phyloP scores from a whole-genome alignment of 257 asterid species.

The Linaria vulgaris region DNA sequence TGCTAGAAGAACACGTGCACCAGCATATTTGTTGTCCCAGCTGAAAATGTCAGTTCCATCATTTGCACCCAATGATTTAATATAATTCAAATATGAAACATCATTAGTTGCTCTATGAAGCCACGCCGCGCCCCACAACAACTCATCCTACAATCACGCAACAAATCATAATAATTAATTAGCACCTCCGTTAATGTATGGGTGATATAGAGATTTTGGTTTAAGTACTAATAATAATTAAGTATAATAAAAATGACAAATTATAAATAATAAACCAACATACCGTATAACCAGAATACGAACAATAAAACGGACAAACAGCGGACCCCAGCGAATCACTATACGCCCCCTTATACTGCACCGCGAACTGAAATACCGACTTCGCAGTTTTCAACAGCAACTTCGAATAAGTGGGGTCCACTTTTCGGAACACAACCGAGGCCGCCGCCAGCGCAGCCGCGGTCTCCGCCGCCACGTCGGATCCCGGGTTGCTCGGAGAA shows the following conservation, averaged over 20 bases:
- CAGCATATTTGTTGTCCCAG: conserved; percentile 91
- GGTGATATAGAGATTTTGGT: too few relatives aligned
- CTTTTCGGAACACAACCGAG: conserved; percentile 63
- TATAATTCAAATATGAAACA: conserved; percentile 44
- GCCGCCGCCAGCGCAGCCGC: conserved; percentile 95
- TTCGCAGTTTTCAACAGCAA: conserved; percentile 52
- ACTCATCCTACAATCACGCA: conserved; percentile 54
- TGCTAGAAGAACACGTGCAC: conserved; percentile 80
- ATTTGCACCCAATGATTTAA: conserved; percentile 52
- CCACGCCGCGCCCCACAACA: conserved; percentile 92
- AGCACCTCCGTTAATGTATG: too few relatives aligned
- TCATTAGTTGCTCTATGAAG: conserved; percentile 74
- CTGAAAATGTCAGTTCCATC: conserved; percentile 67
- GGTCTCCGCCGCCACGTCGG: conserved; percentile 90
- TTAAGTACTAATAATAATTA: too few relatives aligned
- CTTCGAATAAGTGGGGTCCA: conserved; percentile 51
- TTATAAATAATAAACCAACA: neutral
- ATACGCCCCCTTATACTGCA: conserved; percentile 64
- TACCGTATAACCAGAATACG: conserved; percentile 80
- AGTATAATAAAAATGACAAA: neutral
- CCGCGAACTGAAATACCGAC: conserved; percentile 65
- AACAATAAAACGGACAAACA: conserved; percentile 84
- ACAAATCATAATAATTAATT: neutral
- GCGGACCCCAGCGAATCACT: conserved; percentile 69
- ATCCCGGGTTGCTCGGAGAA: conserved; percentile 68